Evolutionary conservation across 345 rosid genomes (phyloP).

Genomic region (Citropsis articulata): DNA sequence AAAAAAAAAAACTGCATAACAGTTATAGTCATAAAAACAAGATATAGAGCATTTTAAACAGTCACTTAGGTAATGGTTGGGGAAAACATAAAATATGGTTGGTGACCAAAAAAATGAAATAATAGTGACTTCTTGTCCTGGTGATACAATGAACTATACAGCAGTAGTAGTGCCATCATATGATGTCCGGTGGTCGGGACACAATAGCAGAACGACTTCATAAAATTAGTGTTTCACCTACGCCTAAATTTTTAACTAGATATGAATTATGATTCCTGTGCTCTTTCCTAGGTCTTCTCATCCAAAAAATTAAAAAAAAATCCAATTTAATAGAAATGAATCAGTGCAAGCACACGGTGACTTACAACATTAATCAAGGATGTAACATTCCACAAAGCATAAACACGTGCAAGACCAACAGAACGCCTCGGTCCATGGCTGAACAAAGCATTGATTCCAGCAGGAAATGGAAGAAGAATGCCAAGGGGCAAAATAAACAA

Average conservation of each 20-base stretch:
- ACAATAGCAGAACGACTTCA: background rate
- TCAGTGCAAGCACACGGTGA: conserved; percentile 6
- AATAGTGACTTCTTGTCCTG: background rate
- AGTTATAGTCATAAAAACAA: background rate
- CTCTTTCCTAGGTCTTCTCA: background rate
- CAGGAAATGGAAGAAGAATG: conserved; percentile 94
- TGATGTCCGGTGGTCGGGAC: background rate
- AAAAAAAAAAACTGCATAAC: background rate
- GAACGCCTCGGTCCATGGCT: conserved; percentile 98
- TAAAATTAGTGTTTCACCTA: background rate
- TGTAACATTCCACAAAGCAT: conserved; percentile 89
- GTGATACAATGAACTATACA: no score
- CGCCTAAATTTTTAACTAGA: background rate
- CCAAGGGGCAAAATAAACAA: conserved; percentile 88
- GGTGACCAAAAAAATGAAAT: background rate
- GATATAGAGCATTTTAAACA: background rate
- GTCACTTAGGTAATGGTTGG: background rate
- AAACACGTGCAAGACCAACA: conserved; percentile 92
- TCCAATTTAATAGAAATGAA: background rate
- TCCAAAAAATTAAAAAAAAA: no score
- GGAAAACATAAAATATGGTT: background rate
- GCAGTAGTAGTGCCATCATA: background rate
- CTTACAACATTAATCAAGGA: conserved; percentile 93
- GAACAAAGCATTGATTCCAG: conserved; percentile 97
- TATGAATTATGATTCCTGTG: background rate